These are phyloP conservation scores for Mycena haematopus DNA, from an alignment of 768 basidiomycete genomes.

Conservation along the genomic window DNA sequence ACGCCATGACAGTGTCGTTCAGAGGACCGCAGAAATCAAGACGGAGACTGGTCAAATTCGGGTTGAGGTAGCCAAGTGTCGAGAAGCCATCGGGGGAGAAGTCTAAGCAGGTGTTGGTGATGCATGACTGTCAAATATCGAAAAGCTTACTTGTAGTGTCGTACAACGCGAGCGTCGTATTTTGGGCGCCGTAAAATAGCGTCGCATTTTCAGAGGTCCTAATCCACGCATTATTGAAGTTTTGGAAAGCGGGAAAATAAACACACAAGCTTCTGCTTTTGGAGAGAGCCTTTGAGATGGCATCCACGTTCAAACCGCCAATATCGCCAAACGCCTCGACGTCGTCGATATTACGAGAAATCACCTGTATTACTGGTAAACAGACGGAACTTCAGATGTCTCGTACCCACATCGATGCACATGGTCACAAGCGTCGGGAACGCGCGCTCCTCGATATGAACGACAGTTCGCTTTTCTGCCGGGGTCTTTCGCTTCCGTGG, in stretches of 20 bases:
- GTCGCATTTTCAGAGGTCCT: slow-evolving; percentile 82
- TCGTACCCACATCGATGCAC: slow-evolving; percentile 73
- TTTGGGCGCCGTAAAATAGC: slow-evolving; percentile 82
- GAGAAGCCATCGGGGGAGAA: slow-evolving; percentile 70
- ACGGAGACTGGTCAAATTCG: slow-evolving; percentile 77
- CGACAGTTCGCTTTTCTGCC: slow-evolving; percentile 70
- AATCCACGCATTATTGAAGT: slow-evolving; percentile 4
- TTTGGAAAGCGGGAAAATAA: slow-evolving; percentile 1
- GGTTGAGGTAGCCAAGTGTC: slow-evolving; percentile 81
- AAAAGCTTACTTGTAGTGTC: slow-evolving; percentile 85
- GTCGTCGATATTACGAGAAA: slow-evolving; percentile 86
- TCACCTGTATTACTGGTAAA: slow-evolving; percentile 55
- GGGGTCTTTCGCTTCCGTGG: slow-evolving; percentile 68
- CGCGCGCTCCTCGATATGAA: slow-evolving; percentile 71
- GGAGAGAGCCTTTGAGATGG: slow-evolving; percentile 81
- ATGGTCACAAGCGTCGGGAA: slow-evolving; percentile 76
- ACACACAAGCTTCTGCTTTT: slow-evolving; percentile 84
- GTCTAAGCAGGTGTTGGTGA: slow-evolving; percentile 47
- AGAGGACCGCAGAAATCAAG: slow-evolving; percentile 90
- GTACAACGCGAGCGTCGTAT: slow-evolving; percentile 74
- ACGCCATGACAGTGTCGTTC: slow-evolving; percentile 60
- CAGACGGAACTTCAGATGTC: not conserved
- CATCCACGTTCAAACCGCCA: slow-evolving; percentile 82
- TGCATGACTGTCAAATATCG: not conserved
- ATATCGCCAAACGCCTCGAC: slow-evolving; percentile 91